Evolutionary conservation across 176 grass and related monocot species (phyloP).

Genomic region (sorghum (Sorghum bicolor)): DNA sequence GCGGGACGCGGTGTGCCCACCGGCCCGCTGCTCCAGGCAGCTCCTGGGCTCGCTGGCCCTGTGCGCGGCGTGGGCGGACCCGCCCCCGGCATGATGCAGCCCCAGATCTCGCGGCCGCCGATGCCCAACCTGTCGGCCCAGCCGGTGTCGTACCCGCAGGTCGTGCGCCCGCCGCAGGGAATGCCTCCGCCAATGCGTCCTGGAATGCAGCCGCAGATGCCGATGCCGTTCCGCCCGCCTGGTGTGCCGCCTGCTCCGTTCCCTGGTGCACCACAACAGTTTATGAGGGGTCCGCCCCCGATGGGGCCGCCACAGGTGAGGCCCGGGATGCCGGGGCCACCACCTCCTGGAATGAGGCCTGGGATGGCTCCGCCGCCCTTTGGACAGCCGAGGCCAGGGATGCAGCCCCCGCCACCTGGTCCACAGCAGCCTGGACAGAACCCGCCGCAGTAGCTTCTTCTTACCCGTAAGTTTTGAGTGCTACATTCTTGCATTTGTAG

Average conservation of each 20-base stretch:
- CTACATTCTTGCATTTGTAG: neutral
- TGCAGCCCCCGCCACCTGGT: slow-evolving; percentile 69
- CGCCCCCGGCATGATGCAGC: slow-evolving; percentile 94
- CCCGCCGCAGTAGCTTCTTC: slow-evolving; percentile 50
- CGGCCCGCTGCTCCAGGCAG: slow-evolving; percentile 77
- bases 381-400: slow-evolving; percentile 71
- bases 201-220: slow-evolving; percentile 45
- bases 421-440: slow-evolving; percentile 86
- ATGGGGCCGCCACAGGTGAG: slow-evolving; percentile 57
- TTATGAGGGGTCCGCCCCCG: slow-evolving; percentile 66
- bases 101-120: slow-evolving; percentile 82
- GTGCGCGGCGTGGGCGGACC: slow-evolving; percentile 79
- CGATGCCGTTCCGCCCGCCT: slow-evolving; percentile 62
- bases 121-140: slow-evolving; percentile 72
- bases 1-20: slow-evolving; percentile 69
- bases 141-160: slow-evolving; percentile 82
- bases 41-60: slow-evolving; percentile 79
- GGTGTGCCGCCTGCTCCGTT: slow-evolving; percentile 58
- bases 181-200: slow-evolving; percentile 26
- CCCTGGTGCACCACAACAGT: slow-evolving; percentile 54
- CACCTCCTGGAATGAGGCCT: slow-evolving; percentile 82
- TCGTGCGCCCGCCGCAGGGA: slow-evolving; percentile 55
- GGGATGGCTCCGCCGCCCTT: slow-evolving; percentile 72
- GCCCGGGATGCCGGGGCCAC: slow-evolving; percentile 71
- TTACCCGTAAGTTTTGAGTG: slow-evolving; percentile 34